Evolutionary conservation across 2,329 filamentous ascomycete species (phyloP), one percentile per base, ranked within the genome.

Genomic region (Pestalotiopsis sp.): DNA sequence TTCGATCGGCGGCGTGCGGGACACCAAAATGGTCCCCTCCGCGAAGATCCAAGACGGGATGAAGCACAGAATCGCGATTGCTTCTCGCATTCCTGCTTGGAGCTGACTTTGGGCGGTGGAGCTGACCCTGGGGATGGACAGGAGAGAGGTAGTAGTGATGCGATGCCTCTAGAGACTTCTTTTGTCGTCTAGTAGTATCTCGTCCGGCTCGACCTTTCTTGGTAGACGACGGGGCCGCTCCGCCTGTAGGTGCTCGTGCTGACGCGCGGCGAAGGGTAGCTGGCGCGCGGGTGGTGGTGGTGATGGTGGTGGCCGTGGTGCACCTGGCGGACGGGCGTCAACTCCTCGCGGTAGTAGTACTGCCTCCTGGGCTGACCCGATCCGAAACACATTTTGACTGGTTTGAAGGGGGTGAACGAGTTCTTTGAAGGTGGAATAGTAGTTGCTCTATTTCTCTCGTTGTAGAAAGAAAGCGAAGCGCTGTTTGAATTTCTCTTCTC

Each of bases 291-390:
- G 61, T 69, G 68, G 45, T 68, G 67, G 67, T 69, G 68, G 59
- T 71, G 68, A 41, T 68, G 64, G 20, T 67, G 49, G 31, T 66
- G 64, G 57, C 79, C 77, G 57, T 73, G 71, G 71, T 77, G 74
- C 65, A 75, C 74, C 63, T 81, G 80, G 55, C 84, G 79, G 68
- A 82, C 79, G 58, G 86, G 86, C 61, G 85, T 81, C 71, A 84
- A 81, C 72, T 88, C 85, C 79, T 88, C 84, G 75, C 83, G 83
- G 76, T 88, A 87, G 80, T 88, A 88, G 79, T 88, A 86, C 61
- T 82, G 82, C 55, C 81, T 82, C 38, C 76, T 77, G 67, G 83
- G 81, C 69, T 82, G 79, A 4, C 55, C 55, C 67, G 78, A 71
- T 61, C 79, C 75, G 80, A 88, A 86, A 74, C 86, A 88, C 86